Percentiles rank a stretch among this genome's conserved stretches.
Conservation (phyloP, 176 grass and related monocot genomes). For the Hordeum marinum region DNA sequence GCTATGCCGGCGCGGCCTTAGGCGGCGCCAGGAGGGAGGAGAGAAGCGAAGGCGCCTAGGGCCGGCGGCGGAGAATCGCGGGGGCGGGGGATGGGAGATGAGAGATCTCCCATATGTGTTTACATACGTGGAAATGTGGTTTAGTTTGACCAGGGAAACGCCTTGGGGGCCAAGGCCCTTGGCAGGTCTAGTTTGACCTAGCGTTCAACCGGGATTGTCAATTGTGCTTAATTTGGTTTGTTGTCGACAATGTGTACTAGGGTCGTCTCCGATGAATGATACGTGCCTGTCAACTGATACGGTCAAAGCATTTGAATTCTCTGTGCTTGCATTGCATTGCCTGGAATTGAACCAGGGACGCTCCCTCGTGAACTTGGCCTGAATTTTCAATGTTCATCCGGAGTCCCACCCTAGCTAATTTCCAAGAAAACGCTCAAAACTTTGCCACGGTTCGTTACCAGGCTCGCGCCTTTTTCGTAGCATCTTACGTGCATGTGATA, state of each 20-base stretch:
- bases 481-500: background rate
- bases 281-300: background rate
- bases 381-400: background rate
- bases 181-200: background rate
- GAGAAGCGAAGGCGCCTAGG: no score
- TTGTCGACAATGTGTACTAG: background rate
- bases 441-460: background rate
- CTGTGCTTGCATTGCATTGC: background rate
- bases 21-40: no score
- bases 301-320: conserved; percentile 13
- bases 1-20: no score
- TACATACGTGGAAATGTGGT: background rate
- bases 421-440: conserved; percentile 21
- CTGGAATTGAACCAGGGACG: background rate
- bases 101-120: background rate
- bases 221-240: background rate
- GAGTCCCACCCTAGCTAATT: background rate
- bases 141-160: background rate
- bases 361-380: background rate
- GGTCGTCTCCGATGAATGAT: background rate
- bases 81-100: no score
- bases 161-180: background rate
- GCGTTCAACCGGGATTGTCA: background rate
- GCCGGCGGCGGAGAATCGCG: no score
- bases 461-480: background rate